Base-by-base conservation (phyloP, 148 eudicot species). In the Limonium bicolor region DNA sequence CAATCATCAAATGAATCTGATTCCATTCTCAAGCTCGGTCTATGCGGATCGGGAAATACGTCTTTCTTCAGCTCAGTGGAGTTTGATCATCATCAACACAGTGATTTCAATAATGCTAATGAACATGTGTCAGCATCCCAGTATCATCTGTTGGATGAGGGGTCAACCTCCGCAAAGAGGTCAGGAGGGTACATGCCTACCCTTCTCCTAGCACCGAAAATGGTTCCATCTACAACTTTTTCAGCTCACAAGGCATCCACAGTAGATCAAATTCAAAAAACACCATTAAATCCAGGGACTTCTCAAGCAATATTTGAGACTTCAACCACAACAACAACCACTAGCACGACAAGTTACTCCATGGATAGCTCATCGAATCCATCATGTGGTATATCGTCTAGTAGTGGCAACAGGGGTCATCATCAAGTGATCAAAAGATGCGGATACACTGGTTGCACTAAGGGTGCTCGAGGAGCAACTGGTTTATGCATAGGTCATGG, bases 401-500 rank as follows among this genome's bases (percentile, higher is more conserved):
- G 60, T 2, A 75, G 61, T 7, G n/a, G n/a, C n/a, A 49, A 67
- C 17, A 72, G 65, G 66, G 48, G 67, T 9, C 69, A 64, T 41
- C 65, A 59, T 41, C n/a, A n/a, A n/a, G 4, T 2, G 11, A 25
- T 71, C 3, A 77, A 72, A 36, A 70, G 65, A 52, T 88, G 97
- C 69, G 71, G 68, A 44, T 83, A 63, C 40, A 33, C 50, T 14
- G 84, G 86, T 7, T 88, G 97, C 46, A 47, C 64, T 29, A 88
- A 88, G 61, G 97, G 94, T 22, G 97, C 97, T 23, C 78, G 97
- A 14, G 97, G 97, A 4, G 74, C 94, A 15, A 62, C 94, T 1
- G 92, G 86, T 22, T 81, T 88, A 14, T 88, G 97, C 52, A 88
- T 88, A 8, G 77, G 94, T 35, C 95, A 90, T 40, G 95, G 95